Conservation (phyloP, 129 eudicot genomes). For the Lactuca sativa region DNA sequence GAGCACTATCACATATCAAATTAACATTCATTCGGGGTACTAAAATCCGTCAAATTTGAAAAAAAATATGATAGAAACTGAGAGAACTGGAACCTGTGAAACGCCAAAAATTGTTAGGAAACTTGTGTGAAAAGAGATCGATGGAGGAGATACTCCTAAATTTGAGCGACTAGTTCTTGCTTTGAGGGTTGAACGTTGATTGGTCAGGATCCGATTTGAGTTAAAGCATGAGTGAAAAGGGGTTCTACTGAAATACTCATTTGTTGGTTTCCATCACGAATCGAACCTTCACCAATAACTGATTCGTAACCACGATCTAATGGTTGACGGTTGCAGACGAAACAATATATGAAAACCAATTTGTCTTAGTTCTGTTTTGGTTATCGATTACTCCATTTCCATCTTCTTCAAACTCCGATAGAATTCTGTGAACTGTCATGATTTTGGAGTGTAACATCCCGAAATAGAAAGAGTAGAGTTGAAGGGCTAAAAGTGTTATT, state of each 20-base stretch:
- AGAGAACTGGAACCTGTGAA: too few species aligned
- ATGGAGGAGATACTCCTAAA: too few species aligned
- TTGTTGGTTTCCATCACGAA: constrained; percentile 22
- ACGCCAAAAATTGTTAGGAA: too few species aligned
- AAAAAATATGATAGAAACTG: too few species aligned
- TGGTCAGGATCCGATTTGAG: constrained; percentile 64
- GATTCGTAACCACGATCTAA: constrained; percentile 68
- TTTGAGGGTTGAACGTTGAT: constrained; percentile 58
- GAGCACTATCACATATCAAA: too few species aligned
- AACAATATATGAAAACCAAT: constrained; percentile 14
- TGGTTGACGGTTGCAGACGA: constrained; percentile 23
- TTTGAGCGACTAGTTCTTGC: constrained; percentile 72
- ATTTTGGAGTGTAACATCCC: too few species aligned
- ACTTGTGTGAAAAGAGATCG: too few species aligned
- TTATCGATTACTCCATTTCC: not conserved
- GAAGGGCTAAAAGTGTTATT: too few species aligned
- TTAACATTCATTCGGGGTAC: too few species aligned
- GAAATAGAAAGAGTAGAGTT: too few species aligned
- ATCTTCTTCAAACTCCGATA: constrained; percentile 52
- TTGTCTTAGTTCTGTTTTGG: not conserved
- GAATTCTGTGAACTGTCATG: constrained; percentile 56
- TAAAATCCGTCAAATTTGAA: too few species aligned
- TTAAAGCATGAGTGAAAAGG: constrained; percentile 60
- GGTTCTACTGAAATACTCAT: constrained; percentile 69
- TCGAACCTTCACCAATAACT: constrained; percentile 57